Evolutionary conservation across 805 yeast species (phyloP), one percentile per base, ranked within the genome.

Genomic region (Spathaspora sp.): DNA sequence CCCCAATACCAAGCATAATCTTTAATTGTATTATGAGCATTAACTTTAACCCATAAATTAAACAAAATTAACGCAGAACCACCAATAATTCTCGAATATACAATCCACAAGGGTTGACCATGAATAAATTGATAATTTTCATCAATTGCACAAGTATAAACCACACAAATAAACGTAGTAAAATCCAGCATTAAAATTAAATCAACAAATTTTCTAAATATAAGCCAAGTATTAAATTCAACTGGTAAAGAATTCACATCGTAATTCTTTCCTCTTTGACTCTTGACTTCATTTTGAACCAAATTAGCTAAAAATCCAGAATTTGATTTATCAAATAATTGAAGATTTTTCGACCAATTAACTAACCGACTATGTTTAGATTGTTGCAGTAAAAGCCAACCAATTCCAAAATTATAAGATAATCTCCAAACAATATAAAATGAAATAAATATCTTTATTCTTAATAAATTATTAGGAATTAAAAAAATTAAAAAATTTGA

Each of bases 1-100:
- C 96, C 96, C 96, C 96, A 89, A 67, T 89, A 89, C 96, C 96
- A 89, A 10, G 96, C 96, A 64, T 84, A 89, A 63, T 89, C 96
- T 65, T 89, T 88, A 53, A 89, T 91, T 17, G 89, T 91, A 57
- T 91, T 79, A 65, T 89, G 96, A 32, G 96, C 96, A 65, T 89
- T 92, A 20, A 88, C 70, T 65, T 89, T 89, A 46, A 89, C 96
- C 91, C 94, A 86, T 28, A 86, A 73, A 62, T 89, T 89, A 72
- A 89, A 87, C 17, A 86, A 53, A 54, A 88, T 82, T 58, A 89
- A 76, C 5, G 70, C 55, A 1, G 76, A 58, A n/a, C 96, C 96
- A 14, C 83, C 67, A 1, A 70, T 49, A 63, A 87, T 70, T 60
- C 91, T 76, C 32, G 80, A 65, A 52, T 69, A 65, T 16, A 79